Evolutionary conservation across 768 basidiomycete species (phyloP).

Genomic region (Hygrophorus pudorinus): DNA sequence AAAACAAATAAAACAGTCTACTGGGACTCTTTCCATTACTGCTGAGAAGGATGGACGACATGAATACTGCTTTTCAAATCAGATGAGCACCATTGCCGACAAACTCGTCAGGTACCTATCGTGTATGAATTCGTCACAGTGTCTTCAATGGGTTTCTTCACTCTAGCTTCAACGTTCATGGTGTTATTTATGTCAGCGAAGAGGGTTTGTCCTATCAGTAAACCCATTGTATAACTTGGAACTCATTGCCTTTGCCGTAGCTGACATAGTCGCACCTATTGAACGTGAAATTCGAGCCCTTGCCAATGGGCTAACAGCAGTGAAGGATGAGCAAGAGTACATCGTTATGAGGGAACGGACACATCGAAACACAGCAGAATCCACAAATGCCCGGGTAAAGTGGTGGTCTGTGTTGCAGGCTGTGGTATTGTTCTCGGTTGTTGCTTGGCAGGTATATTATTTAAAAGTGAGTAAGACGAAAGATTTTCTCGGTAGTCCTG

Average conservation of each 20-base stretch:
- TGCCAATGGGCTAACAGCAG: constrained; percentile 69
- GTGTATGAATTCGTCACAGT: constrained; percentile 87
- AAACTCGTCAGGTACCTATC: constrained; percentile 87
- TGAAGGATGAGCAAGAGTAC: constrained; percentile 99
- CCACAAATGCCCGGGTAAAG: constrained; percentile 89
- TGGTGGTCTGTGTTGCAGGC: constrained; percentile 98
- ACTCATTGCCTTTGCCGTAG: neutral
- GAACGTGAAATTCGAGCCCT: constrained; percentile 90
- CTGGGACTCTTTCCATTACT: constrained; percentile 81
- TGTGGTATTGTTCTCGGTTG: constrained; percentile 77
- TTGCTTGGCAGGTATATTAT: constrained; percentile 97
- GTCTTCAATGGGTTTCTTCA: constrained; percentile 88
- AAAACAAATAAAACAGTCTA: constrained; percentile 80
- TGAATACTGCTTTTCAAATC: constrained; percentile 98
- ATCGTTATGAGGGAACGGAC: constrained; percentile 88
- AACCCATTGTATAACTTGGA: neutral
- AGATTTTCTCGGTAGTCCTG: constrained; percentile 6
- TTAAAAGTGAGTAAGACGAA: constrained; percentile 52
- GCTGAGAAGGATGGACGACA: constrained; percentile 82
- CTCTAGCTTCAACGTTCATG: constrained; percentile 93
- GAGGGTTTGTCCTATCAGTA: constrained; percentile 56
- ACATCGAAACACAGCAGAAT: constrained; percentile 92
- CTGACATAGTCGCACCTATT: constrained; percentile 85
- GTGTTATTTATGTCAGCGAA: constrained; percentile 87
- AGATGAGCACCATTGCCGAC: constrained; percentile 94